Evolutionary conservation across 2,329 filamentous ascomycete genomes (phyloP).

Genomic region (Monilinia fructicola): DNA sequence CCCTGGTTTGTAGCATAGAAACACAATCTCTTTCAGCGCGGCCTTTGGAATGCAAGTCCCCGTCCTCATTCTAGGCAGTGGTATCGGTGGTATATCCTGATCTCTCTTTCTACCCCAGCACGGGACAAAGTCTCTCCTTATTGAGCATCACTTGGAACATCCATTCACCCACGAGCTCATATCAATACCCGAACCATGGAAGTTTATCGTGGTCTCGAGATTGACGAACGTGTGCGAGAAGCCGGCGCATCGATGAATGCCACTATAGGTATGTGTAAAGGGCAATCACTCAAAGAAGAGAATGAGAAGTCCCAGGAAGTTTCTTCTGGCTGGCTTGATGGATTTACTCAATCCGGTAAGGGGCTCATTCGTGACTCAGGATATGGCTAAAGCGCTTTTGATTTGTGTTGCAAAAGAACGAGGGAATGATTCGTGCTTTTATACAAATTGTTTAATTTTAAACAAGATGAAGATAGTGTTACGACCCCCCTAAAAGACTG

Average conservation of each 20-base stretch:
- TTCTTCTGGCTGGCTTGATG: conserved; percentile 21
- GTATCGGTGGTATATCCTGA: conserved; percentile 44
- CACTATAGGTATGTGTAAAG: conserved; percentile 30
- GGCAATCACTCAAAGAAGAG: conserved; percentile 30
- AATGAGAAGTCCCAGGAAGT: conserved; percentile 31
- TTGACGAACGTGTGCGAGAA: conserved; percentile 33
- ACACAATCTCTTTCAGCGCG: background rate
- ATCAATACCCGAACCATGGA: conserved; percentile 45
- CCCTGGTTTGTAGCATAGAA: background rate
- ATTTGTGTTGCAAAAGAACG: conserved; percentile 39
- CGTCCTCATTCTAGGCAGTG: conserved; percentile 45
- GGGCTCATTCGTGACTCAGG: conserved; percentile 43
- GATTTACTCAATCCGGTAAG: conserved; percentile 27
- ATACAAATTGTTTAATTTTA: conserved; percentile 35
- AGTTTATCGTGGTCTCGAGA: conserved; percentile 39
- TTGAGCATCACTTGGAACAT: conserved; percentile 43
- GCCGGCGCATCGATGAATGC: conserved; percentile 31
- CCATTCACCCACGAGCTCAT: conserved; percentile 44
- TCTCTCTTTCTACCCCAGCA: conserved; percentile 43
- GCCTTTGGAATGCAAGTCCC: conserved; percentile 21
- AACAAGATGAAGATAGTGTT: conserved; percentile 37
- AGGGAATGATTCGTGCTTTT: conserved; percentile 42
- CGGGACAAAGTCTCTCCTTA: conserved; percentile 40
- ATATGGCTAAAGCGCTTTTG: conserved; percentile 45
- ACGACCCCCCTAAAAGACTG: conserved; percentile 34